Evolutionary conservation across 805 yeast genomes (phyloP), one percentile per base, ranked within the genome.

Genomic region (Suhomyces vadensis): DNA sequence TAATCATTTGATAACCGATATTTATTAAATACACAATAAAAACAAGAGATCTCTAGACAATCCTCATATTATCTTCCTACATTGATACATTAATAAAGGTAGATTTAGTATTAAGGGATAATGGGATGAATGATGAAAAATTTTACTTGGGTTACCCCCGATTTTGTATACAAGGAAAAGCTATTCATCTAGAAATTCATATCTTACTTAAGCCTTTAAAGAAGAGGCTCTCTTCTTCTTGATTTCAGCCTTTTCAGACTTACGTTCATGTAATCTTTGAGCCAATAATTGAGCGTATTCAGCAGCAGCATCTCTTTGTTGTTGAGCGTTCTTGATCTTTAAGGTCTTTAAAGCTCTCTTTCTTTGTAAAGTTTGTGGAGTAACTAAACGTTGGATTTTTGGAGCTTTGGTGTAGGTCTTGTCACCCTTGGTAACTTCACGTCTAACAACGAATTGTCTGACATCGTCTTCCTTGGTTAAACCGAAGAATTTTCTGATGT

Each of bases 171-270:
- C 37, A 33, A 33, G 37, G 36, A 22, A 35, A 20, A 35, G 38
- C 26, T 35, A 35, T 35, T 33, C 25, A 24, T 37, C 40, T 37
- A 25, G 39, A 35, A 41, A 19, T 38, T 36, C 17, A 42, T 27
- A 40, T 14, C 27, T 37, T 23, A 56, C 49, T 77, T 82, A 85
- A 82, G 91, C 90, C 80, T 86, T 89, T 76, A 94, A 84, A 65
- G 98, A 94, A 68, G 97, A 91, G 75, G 99, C 98, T 84, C 99
- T 90, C 87, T 97, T 90, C 96, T 92, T 92, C 82, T 87, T 90
- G 78, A 87, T 83, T 82, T 90, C 97, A 78, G 96, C 97, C 82
- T 82, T 88, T 79, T 89, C 96, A 73, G 95, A 92, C 83, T 92
- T 92, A 81, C 91, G 89, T 80, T 92, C 97, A 77, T 89, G 87